Conservation (phyloP, 345 rosid species). For the Durio zibethinus region DNA sequence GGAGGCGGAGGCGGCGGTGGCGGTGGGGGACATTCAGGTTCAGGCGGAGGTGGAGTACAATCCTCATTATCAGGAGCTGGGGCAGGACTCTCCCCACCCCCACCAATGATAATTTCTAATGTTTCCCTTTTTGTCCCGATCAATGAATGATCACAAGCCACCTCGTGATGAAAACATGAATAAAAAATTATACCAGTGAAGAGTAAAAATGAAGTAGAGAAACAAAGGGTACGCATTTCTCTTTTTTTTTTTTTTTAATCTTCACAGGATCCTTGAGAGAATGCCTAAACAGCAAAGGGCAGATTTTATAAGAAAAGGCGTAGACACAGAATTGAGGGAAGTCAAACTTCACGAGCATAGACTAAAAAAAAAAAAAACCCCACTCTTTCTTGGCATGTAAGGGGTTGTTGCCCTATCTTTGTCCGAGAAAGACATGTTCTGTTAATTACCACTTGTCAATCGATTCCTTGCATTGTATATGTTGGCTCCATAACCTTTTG, state of each 20-base stretch:
- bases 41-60: slow-evolving; percentile 5
- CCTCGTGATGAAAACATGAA: background rate
- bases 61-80: background rate
- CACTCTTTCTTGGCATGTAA: background rate
- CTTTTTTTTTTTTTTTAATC: background rate
- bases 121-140: slow-evolving; percentile 16
- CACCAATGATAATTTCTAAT: slow-evolving; percentile 26
- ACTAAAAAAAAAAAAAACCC: background rate
- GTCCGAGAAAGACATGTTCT: slow-evolving; percentile 1
- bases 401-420: background rate
- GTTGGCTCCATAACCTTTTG: background rate
- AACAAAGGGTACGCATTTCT: slow-evolving; percentile 20
- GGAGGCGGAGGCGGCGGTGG: slow-evolving; percentile 9
- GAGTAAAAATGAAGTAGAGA: background rate
- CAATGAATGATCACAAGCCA: background rate
- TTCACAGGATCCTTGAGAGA: background rate
- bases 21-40: slow-evolving; percentile 4
- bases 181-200: slow-evolving; percentile 7
- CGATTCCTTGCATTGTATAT: background rate
- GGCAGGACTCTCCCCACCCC: slow-evolving; percentile 19
- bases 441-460: too few relatives aligned
- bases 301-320: background rate
- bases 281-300: background rate
- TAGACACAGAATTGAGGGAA: background rate
- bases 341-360: background rate